Base-by-base conservation (phyloP, 805 yeast species). In the Lipomyces kockii region DNA sequence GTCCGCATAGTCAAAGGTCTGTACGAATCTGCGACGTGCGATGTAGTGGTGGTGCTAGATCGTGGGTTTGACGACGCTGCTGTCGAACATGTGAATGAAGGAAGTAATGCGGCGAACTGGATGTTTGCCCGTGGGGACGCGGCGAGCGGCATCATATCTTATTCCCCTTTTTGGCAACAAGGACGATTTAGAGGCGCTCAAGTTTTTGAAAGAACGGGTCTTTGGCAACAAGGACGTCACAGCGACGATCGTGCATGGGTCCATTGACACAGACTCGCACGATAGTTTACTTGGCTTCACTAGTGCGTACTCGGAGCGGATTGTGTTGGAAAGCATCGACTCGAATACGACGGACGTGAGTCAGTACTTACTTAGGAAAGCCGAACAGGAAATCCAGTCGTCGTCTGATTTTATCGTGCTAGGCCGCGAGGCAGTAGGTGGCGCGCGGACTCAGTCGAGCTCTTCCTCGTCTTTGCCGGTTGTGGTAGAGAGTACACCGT, bases 121-220 rank as follows among this genome's bases (percentile, higher is more conserved):
- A 34, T 34, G 52, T 27, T 34, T 20, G 20, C 53, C 35, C 22
- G n/a, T 2, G 57, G 60, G 29, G 34, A 22, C 35, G 25, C 14
- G 55, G 35, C 1, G 39, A 20, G 34, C 22, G 32, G 12, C 69
- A 61, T 22, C 66, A 68, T 32, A 63, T 69, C 37, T 51, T 68
- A 37, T 66, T 71, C n/a, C 70, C 70, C 8, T 70, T 35, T 68
- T 66, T 57, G 70, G 68, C 25, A 62, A 60, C 29, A 39, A 27
- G 7, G 65, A 69, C 55, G 74, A 70, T 35, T 29, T 37, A 8
- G 32, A 67, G 17, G 70, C 73, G 0, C 60, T 72, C 25, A 57
- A 51, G 11, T 46, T 71, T 7, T 68, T 72, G 22, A 49, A 68
- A 14, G 68, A 68, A 46, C 63, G 72, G 52, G 72, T 72, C 2